A percentile compares a stretch with the other conserved stretches of the same genome.
Evolutionary conservation across 148 eudicot species (phyloP).

Genomic region (Diospyros kaki): DNA sequence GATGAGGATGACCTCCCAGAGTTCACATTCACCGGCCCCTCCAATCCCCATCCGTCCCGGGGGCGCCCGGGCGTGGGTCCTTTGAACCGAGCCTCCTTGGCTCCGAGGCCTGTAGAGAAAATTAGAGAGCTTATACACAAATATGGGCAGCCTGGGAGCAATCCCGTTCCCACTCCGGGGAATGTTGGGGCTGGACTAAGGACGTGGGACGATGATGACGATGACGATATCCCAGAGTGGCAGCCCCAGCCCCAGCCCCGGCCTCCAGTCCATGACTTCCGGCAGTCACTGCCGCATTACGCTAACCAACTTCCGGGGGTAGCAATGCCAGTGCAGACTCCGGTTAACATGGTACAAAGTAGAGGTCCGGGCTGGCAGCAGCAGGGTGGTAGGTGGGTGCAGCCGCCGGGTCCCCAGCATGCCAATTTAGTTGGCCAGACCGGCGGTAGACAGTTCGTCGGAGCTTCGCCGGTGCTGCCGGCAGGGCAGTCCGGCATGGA

Average conservation of each 20-base stretch:
- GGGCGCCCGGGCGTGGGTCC: slow-evolving; percentile 15
- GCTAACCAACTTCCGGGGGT: slow-evolving; percentile 13
- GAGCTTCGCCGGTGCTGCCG: background rate
- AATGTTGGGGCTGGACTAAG: slow-evolving; percentile 24
- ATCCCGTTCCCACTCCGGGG: background rate
- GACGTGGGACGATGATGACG: slow-evolving; percentile 82
- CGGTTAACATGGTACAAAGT: slow-evolving; percentile 10
- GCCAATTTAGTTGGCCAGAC: slow-evolving; percentile 8
- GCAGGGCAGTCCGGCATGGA: slow-evolving; percentile 22
- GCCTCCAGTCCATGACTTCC: slow-evolving; percentile 9
- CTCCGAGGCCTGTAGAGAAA: slow-evolving; percentile 47
- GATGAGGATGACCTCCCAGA: slow-evolving; percentile 97
- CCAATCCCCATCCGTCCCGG: background rate
- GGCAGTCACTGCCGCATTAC: slow-evolving; percentile 19
- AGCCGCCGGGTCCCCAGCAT: slow-evolving; percentile 15
- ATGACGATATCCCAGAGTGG: slow-evolving; percentile 96
- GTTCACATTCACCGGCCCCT: slow-evolving; percentile 55
- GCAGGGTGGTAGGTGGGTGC: slow-evolving; percentile 38
- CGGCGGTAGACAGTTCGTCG: slow-evolving; percentile 24
- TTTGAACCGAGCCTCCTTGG: slow-evolving; percentile 10
- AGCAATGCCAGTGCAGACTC: slow-evolving; percentile 24
- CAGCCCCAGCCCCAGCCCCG: slow-evolving; percentile 42
- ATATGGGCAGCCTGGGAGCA: slow-evolving; percentile 62
- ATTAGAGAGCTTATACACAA: slow-evolving; percentile 71
- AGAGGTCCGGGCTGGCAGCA: background rate